Percentiles rank a stretch among this genome's conserved stretches.
These are phyloP conservation scores for Hirsutella rhossiliensis DNA, from an alignment of 2,329 filamentous ascomycete genomes.

Conservation along the genomic window DNA sequence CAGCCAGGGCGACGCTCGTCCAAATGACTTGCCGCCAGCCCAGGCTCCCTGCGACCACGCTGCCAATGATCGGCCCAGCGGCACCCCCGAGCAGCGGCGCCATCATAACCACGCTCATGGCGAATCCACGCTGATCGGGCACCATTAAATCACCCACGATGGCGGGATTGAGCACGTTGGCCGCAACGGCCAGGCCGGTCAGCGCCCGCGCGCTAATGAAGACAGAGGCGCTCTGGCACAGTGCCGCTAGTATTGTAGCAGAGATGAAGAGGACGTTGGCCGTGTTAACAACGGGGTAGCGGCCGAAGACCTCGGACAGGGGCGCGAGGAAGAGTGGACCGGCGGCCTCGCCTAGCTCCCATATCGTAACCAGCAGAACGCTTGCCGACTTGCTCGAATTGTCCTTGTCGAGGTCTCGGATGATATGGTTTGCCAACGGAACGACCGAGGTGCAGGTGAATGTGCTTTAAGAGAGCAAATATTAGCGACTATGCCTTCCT, in stretches of 20 bases:
- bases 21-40: constrained; percentile 44
- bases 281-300: constrained; percentile 39
- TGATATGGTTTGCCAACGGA: constrained; percentile 38
- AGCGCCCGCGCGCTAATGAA: constrained; percentile 43
- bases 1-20: constrained; percentile 34
- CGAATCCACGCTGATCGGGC: constrained; percentile 41
- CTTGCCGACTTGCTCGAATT: constrained; percentile 30
- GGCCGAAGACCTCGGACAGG: constrained; percentile 47
- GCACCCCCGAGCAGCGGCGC: constrained; percentile 46
- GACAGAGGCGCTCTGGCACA: constrained; percentile 29
- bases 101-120: constrained; percentile 45
- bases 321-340: constrained; percentile 51
- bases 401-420: constrained; percentile 30
- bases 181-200: constrained; percentile 50
- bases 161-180: constrained; percentile 50
- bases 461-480: constrained; percentile 25
- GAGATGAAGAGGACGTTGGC: constrained; percentile 39
- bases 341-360: constrained; percentile 54
- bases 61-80: constrained; percentile 41
- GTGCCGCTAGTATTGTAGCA: constrained; percentile 33
- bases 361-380: constrained; percentile 57
- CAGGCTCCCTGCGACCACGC: constrained; percentile 37
- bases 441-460: constrained; percentile 46
- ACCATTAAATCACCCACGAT: constrained; percentile 53
- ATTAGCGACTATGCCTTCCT: neutral